Conservation (phyloP, 2,329 filamentous ascomycete genomes). For the Didymella sp. region DNA sequence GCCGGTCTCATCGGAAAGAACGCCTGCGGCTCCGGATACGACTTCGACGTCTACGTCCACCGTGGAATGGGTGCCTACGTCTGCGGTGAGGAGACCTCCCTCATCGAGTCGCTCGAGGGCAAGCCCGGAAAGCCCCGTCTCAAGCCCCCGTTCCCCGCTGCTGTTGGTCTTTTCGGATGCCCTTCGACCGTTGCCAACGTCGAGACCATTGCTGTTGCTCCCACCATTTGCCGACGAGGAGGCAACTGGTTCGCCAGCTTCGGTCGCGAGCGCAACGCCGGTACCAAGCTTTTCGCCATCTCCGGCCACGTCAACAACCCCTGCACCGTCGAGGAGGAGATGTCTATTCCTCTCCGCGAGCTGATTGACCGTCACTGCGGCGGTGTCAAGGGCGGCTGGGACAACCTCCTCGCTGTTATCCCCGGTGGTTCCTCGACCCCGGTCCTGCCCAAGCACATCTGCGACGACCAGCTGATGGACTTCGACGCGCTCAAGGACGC, state of each 20-base stretch:
- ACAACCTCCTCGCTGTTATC: conserved; percentile 94
- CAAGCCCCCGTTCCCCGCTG: conserved; percentile 97
- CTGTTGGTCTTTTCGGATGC: conserved; percentile 97
- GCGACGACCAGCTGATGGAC: conserved; percentile 97
- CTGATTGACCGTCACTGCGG: conserved; percentile 98
- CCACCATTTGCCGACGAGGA: conserved; percentile 93
- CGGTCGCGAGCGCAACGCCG: conserved; percentile 93
- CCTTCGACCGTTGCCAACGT: conserved; percentile 98
- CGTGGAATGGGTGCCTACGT: conserved; percentile 97
- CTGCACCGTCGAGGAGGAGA: conserved; percentile 97
- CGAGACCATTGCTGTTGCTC: conserved; percentile 93
- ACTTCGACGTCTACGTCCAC: conserved; percentile 97
- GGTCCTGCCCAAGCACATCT: conserved; percentile 86
- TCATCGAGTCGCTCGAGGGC: conserved; percentile 97
- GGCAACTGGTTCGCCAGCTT: conserved; percentile 92
- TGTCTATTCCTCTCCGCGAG: conserved; percentile 95
- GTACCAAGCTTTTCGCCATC: conserved; percentile 98
- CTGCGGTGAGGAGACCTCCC: conserved; percentile 95
- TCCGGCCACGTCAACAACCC: conserved; percentile 99
- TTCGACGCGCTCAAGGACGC: conserved; percentile 98
- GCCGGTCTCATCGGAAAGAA: conserved; percentile 97
- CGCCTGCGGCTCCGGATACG: conserved; percentile 93
- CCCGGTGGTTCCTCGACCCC: conserved; percentile 96
- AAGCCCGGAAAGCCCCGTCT: conserved; percentile 98
- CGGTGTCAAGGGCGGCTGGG: conserved; percentile 95